phyloP scores from a whole-genome alignment of 2,329 filamentous ascomycete species.

The Thelonectria olida region DNA sequence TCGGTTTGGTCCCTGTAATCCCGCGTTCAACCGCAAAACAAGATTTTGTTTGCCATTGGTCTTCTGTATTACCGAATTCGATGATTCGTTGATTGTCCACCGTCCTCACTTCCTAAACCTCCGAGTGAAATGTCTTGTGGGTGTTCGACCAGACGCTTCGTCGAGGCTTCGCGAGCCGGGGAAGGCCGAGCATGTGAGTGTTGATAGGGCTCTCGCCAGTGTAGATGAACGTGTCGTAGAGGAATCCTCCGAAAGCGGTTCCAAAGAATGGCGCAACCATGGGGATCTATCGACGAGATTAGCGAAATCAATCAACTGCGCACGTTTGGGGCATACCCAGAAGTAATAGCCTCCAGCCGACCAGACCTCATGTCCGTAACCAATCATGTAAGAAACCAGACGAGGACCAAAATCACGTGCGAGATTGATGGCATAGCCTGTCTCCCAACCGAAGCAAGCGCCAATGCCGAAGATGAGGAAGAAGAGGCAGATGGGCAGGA shows the following conservation, averaged over 20 bases:
- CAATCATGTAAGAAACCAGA: slow-evolving; percentile 71
- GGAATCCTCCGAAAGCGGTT: slow-evolving; percentile 68
- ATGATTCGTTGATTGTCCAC: neutral
- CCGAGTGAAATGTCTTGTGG: slow-evolving; percentile 34
- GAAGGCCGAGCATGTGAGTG: slow-evolving; percentile 71
- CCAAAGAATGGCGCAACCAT: slow-evolving; percentile 77
- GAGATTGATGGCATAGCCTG: slow-evolving; percentile 79
- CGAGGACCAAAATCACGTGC: slow-evolving; percentile 78
- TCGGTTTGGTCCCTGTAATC: neutral
- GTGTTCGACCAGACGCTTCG: slow-evolving; percentile 51
- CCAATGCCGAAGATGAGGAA: slow-evolving; percentile 80
- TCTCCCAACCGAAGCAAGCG: slow-evolving; percentile 79
- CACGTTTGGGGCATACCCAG: slow-evolving; percentile 61
- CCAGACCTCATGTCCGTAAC: slow-evolving; percentile 75
- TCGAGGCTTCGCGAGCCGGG: slow-evolving; percentile 53
- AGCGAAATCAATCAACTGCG: neutral
- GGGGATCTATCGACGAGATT: slow-evolving; percentile 61
- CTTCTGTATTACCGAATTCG: slow-evolving; percentile 7
- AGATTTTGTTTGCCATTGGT: neutral
- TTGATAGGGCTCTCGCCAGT: slow-evolving; percentile 77
- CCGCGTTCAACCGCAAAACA: neutral
- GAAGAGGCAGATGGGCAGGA: slow-evolving; percentile 70
- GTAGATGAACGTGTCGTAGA: slow-evolving; percentile 76
- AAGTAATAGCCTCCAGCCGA: slow-evolving; percentile 75
- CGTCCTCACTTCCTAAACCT: slow-evolving; percentile 23